Evolutionary conservation across 257 asterid genomes (phyloP).

Genomic region (Mentha longifolia): DNA sequence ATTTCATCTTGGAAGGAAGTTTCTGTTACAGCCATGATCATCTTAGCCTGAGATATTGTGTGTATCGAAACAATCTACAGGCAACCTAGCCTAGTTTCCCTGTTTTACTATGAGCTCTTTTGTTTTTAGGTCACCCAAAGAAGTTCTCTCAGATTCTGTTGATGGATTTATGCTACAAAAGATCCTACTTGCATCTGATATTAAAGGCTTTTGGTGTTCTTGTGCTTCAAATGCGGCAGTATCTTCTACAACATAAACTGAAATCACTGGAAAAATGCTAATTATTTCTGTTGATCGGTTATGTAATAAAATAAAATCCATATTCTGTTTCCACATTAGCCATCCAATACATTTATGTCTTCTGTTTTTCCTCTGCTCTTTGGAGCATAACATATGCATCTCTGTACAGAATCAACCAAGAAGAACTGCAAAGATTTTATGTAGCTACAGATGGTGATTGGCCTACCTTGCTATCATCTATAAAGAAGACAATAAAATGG

Average conservation of each 20-base stretch:
- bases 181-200: slow-evolving; percentile 7
- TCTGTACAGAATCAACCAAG: slow-evolving; percentile 63
- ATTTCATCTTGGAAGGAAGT: background rate
- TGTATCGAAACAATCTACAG: background rate
- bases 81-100: background rate
- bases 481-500: slow-evolving; percentile 89
- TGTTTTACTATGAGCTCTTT: background rate
- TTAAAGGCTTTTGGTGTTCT: slow-evolving; percentile 8
- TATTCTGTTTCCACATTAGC: background rate
- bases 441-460: slow-evolving; percentile 75
- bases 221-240: slow-evolving; percentile 5
- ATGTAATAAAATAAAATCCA: background rate
- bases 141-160: slow-evolving; percentile 15
- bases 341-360: slow-evolving; percentile 17
- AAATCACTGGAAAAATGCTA: slow-evolving; percentile 3
- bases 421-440: slow-evolving; percentile 79
- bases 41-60: background rate
- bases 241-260: background rate
- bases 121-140: slow-evolving; percentile 1
- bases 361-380: too few relatives aligned
- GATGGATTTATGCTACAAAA: background rate
- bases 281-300: slow-evolving; percentile 23
- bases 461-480: slow-evolving; percentile 57
- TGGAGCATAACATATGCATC: too few relatives aligned
- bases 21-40: background rate